Percentiles rank a stretch among this genome's conserved stretches.
phyloP scores from a whole-genome alignment of 1,284 basidiomycete species.

The Volvariella volvacea region DNA sequence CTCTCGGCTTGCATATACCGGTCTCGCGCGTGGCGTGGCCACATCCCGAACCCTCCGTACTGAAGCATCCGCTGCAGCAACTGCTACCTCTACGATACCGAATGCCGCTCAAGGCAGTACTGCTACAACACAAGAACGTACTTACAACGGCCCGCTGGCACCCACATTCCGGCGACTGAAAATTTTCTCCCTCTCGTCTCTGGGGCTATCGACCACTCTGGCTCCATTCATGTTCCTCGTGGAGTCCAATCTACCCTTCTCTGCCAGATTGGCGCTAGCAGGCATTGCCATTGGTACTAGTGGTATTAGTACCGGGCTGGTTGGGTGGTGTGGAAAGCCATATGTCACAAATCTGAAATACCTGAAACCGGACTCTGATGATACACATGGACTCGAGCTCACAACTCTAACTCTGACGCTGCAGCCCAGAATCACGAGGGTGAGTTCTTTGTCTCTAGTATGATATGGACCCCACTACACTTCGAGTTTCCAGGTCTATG shows the following conservation, averaged over 20 bases:
- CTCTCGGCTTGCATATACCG: not conserved
- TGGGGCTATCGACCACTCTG: constrained; percentile 64
- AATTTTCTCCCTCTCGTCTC: constrained; percentile 76
- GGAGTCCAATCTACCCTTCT: constrained; percentile 66
- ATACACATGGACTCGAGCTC: constrained; percentile 57
- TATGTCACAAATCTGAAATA: constrained; percentile 43
- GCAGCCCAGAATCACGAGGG: constrained; percentile 43
- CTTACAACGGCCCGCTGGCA: constrained; percentile 58
- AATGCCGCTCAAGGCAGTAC: not conserved
- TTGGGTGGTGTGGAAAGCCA: constrained; percentile 63
- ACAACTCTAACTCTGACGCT: constrained; percentile 63
- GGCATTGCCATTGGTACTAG: constrained; percentile 67
- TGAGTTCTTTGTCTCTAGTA: constrained; percentile 14
- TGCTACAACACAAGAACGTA: constrained; percentile 7
- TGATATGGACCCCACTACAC: not conserved
- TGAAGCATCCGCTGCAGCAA: constrained; percentile 1
- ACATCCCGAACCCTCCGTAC: not conserved
- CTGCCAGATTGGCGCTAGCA: constrained; percentile 66
- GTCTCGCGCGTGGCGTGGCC: not conserved
- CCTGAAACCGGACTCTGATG: constrained; percentile 32
- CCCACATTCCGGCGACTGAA: constrained; percentile 73
- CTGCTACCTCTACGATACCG: constrained; percentile 1
- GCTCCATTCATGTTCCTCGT: constrained; percentile 78
- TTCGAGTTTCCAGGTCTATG: constrained; percentile 54
- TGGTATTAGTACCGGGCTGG: constrained; percentile 65